phyloP scores from a whole-genome alignment of 768 basidiomycete species.

The Pholiota conissans region DNA sequence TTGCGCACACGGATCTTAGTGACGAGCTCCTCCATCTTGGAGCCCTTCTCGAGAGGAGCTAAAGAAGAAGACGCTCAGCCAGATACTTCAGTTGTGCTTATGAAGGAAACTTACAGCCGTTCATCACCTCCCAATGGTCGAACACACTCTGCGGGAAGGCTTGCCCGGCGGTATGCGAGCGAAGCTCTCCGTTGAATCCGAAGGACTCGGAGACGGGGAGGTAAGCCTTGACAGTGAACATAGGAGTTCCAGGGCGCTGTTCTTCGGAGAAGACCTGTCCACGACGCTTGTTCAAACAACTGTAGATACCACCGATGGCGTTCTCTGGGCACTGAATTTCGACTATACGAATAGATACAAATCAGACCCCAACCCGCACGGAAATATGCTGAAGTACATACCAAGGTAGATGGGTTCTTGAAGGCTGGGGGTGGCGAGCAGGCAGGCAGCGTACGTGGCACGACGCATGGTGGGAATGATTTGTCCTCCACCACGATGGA shows the following conservation, averaged over 20 bases:
- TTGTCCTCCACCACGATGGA: constrained; percentile 99
- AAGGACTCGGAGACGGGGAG: constrained; percentile 90
- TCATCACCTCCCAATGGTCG: constrained; percentile 90
- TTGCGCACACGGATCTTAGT: constrained; percentile 85
- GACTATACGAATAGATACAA: constrained; percentile 44
- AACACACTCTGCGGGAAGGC: constrained; percentile 97
- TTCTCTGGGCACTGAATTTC: constrained; percentile 98
- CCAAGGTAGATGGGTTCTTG: constrained; percentile 97
- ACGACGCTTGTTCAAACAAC: constrained; percentile 91
- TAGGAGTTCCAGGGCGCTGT: constrained; percentile 95
- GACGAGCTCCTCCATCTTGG: constrained; percentile 87
- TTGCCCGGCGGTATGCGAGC: constrained; percentile 90
- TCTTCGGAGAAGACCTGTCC: constrained; percentile 98
- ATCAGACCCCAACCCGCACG: neutral
- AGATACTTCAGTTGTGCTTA: neutral
- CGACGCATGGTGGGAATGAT: constrained; percentile 97
- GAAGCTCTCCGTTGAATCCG: constrained; percentile 97
- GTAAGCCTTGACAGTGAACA: constrained; percentile 99
- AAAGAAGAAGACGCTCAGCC: constrained; percentile 9
- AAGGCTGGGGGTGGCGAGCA: constrained; percentile 87
- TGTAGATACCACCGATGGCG: constrained; percentile 98
- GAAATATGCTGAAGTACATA: constrained; percentile 29
- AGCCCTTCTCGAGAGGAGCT: constrained; percentile 87
- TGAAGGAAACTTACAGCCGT: constrained; percentile 56
- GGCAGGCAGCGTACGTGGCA: constrained; percentile 92